These are phyloP conservation scores for Jamesozyma lodderae DNA, from an alignment of 805 yeast genomes.

Conservation along the genomic window DNA sequence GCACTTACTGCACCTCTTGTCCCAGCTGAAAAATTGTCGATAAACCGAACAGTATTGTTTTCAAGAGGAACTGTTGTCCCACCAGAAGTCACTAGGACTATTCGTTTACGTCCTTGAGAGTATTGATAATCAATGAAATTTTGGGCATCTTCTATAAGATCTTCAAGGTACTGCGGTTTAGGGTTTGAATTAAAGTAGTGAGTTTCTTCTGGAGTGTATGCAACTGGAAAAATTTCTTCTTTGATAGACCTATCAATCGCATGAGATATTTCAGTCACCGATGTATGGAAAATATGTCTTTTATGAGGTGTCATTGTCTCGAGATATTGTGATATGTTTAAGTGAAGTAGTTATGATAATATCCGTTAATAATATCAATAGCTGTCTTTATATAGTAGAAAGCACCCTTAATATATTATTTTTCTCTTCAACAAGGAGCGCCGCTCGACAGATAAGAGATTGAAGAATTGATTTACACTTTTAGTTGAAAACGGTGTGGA, in stretches of 20 bases:
- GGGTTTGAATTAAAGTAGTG: constrained; percentile 61
- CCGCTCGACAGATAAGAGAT: no score
- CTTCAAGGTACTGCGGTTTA: constrained; percentile 65
- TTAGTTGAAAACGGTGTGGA: no score
- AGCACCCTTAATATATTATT: no score
- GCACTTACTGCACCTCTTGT: constrained; percentile 96
- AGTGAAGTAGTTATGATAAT: no score
- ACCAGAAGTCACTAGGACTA: constrained; percentile 86
- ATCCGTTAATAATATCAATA: no score
- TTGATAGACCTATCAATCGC: constrained; percentile 78
- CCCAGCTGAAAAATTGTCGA: constrained; percentile 95
- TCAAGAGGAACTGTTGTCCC: constrained; percentile 97
- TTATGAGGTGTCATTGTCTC: background rate
- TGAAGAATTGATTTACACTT: no score
- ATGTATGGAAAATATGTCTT: constrained; percentile 40
- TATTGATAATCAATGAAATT: constrained; percentile 55
- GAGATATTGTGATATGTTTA: no score
- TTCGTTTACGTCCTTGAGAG: constrained; percentile 34
- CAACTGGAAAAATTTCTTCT: constrained; percentile 57
- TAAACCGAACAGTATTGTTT: constrained; percentile 90
- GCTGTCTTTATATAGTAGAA: no score
- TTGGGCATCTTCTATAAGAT: constrained; percentile 46
- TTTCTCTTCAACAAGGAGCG: no score
- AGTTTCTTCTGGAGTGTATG: constrained; percentile 51
- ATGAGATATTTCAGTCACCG: constrained; percentile 55